Evolutionary conservation across 441 rosid genomes (phyloP), one percentile per base, ranked within the genome.

Genomic region (Brassica hybrid): DNA sequence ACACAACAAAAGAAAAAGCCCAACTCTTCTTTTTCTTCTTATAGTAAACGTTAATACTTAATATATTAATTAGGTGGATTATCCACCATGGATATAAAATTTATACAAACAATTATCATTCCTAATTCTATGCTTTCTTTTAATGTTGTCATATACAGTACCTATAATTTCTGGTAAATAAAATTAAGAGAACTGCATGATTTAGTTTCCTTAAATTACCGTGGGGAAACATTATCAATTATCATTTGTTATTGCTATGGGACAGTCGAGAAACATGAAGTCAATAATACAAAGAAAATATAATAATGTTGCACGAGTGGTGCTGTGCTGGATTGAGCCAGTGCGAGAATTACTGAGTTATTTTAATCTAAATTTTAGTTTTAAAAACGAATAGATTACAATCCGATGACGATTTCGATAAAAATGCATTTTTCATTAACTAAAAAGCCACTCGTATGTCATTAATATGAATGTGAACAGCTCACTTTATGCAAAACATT

Each of bases 231-330:
- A 54, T 27, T 70, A 30, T 36, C 36, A 25, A 56, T 57, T 19
- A 18, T 77, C 50, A 58, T 38, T 12, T 41, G n/a, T 10, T 65
- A 58, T 19, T 66, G 45, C 19, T 61, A 67, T 50, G 64, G 48
- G 81, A 78, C 73, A 59, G 69, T 61, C 77, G 54, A 60, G 74
- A 68, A 72, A 73, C 77, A 48, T 38, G 61, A 18, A 73, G 72
- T 74, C 73, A 68, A 72, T 36, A 59, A 52, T 54, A 48, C 54
- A 67, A 70, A 62, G 7, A 57, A 12, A 65, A 66, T 59, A 72
- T 23, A 59, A 45, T 59, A 72, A 67, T 79, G 86, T 81, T 84
- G 87, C 91, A 86, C 87, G 89, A 83, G 85, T 78, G 90, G 79
- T 72, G 79, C 76, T 69, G 30, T 30, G 80, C 67, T 61, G 77